Conservation (phyloP, 768 basidiomycete genomes). For the Collybia nuda region DNA sequence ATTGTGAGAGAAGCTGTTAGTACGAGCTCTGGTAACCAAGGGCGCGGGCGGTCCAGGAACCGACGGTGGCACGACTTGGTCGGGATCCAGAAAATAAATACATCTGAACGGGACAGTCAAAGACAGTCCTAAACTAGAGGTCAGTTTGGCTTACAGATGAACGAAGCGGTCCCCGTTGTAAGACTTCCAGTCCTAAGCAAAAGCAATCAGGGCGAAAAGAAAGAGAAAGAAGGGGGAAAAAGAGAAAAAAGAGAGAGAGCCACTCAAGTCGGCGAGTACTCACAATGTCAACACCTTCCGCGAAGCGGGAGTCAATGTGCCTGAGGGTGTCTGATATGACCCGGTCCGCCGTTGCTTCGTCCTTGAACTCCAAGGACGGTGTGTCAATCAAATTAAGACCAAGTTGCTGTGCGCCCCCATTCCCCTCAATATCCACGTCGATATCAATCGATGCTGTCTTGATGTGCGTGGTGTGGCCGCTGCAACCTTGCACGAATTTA, state of each 20-base stretch:
- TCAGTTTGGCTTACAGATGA: conserved; percentile 59
- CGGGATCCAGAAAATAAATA: conserved; percentile 87
- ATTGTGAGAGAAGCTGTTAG: conserved; percentile 69
- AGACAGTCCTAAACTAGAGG: conserved; percentile 5
- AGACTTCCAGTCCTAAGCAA: conserved; percentile 65
- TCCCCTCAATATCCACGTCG: conserved; percentile 53
- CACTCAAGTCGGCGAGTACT: conserved; percentile 33
- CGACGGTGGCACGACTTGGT: conserved; percentile 71
- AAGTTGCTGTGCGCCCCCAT: conserved; percentile 45
- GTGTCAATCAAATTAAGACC: conserved; percentile 79
- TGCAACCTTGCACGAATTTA: conserved; percentile 77
- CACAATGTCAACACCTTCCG: conserved; percentile 77
- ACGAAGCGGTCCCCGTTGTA: conserved; percentile 74
- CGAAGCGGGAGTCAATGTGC: conserved; percentile 71
- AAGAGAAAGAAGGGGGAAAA: too few species aligned
- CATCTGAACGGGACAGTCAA: conserved; percentile 47
- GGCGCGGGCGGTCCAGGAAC: conserved; percentile 68
- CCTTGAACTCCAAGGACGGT: conserved; percentile 74
- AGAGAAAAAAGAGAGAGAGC: too few species aligned
- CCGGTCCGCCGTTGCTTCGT: conserved; percentile 64
- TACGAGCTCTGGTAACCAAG: conserved; percentile 65
- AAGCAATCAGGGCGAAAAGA: conserved; percentile 4
- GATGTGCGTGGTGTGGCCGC: conserved; percentile 70
- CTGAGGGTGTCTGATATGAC: conserved; percentile 65
- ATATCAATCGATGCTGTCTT: conserved; percentile 72